Conservation (phyloP, 2,329 filamentous ascomycete species). For the Chalara sp. region DNA sequence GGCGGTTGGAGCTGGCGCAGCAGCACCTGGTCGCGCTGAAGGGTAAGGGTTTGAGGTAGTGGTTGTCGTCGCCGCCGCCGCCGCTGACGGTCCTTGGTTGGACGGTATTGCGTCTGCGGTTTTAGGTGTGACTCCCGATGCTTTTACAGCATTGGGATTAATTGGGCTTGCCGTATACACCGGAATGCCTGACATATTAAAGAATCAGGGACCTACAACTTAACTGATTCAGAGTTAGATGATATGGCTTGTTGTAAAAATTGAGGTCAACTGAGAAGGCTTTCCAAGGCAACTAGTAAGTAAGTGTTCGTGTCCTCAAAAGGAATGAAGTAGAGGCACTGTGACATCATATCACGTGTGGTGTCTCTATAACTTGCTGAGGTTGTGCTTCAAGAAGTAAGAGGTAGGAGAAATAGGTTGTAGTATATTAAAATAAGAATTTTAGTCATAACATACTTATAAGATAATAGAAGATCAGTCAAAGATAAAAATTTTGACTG, state of each 20-base stretch:
- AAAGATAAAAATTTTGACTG: too few relatives aligned
- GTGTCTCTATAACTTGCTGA: background rate
- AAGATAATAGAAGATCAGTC: too few relatives aligned
- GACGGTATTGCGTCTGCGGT: constrained; percentile 27
- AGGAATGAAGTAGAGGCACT: background rate
- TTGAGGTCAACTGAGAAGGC: background rate
- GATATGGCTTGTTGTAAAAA: background rate
- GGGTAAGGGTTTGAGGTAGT: constrained; percentile 28
- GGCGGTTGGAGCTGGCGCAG: constrained; percentile 35
- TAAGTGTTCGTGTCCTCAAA: background rate
- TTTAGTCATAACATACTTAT: too few relatives aligned
- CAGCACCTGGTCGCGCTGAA: constrained; percentile 41
- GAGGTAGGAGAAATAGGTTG: too few relatives aligned
- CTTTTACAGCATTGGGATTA: constrained; percentile 37
- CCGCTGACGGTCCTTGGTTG: constrained; percentile 13
- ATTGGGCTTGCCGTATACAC: constrained; percentile 55
- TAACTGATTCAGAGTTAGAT: background rate
- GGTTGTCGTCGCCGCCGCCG: constrained; percentile 26
- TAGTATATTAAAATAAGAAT: too few relatives aligned
- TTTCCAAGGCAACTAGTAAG: background rate
- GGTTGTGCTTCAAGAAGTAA: background rate
- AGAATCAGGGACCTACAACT: background rate
- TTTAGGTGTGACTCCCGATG: constrained; percentile 41
- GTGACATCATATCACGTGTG: background rate
- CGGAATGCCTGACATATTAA: constrained; percentile 53